Evolutionary conservation across 768 basidiomycete species (phyloP), one percentile per base, ranked within the genome.

Genomic region (Termitomyces eurrhizus): DNA sequence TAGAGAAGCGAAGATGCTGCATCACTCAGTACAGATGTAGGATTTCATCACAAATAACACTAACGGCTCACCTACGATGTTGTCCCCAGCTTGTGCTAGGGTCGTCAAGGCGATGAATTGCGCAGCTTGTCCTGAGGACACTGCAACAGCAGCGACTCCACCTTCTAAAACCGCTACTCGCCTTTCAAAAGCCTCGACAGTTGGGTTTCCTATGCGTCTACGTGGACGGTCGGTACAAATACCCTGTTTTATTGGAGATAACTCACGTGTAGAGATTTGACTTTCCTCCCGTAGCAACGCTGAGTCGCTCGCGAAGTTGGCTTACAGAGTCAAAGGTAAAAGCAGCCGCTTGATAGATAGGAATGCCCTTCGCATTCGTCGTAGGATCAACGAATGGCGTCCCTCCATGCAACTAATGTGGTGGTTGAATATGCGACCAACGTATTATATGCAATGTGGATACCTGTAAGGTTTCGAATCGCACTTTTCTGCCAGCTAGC

Each of bases 111-210:
- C 79, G 70, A 88, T 73, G 68, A 87, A 83, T 59, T 86, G 84
- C 0, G 87, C 89, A 4, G 84, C 73, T 61, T 86, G 86, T 1
- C 87, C 88, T 46, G 83, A 84, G 0, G 86, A 68, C 3, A 78
- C 71, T 0, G 85, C 83, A 0, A 88, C 74, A 0, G 87, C 88
- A 0, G 84, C 85, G 0, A 70, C 76, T 0, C 87, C 88, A 1
- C 85, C 84, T 64, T 88, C 87, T 7, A 89, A 75, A 0, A 84
- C 83, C 0, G 88, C 81, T 0, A 88, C 81, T 2, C 88, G 77
- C 64, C 80, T 81, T 70, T 88, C 88, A 56, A 89, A 86, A 1
- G 87, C 80, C 35, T 87, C 84, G 21, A 65, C 64, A 14, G 64
- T 65, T 1, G 61, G 64, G 16, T 65, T 65, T n/a, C 61, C 64